phyloP scores from a whole-genome alignment of 805 yeast species.

The Nakazawaea anatomiae region DNA sequence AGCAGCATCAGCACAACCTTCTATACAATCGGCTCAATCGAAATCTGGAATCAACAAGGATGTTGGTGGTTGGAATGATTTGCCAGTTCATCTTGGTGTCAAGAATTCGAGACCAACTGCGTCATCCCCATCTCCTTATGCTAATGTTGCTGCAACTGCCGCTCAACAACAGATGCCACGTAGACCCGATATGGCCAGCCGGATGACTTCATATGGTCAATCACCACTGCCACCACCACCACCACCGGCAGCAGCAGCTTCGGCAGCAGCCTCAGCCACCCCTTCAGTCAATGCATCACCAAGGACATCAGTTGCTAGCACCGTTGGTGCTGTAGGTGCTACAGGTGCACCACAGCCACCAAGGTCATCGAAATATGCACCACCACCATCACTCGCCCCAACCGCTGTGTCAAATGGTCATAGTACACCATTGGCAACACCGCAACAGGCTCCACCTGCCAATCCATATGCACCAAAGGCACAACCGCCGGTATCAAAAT shows the following conservation, averaged over 20 bases:
- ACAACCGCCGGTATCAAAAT: constrained; percentile 7
- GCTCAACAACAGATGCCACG: constrained; percentile 7
- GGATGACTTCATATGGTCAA: constrained; percentile 18
- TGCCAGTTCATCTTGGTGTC: constrained; percentile 40
- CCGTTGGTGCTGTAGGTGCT: neutral
- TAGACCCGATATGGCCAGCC: constrained; percentile 16
- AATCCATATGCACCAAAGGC: constrained; percentile 33
- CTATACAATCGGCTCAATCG: neutral
- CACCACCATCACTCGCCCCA: constrained; percentile 15
- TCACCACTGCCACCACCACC: constrained; percentile 14
- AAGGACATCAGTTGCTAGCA: neutral
- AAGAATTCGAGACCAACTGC: constrained; percentile 32
- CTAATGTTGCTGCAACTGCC: constrained; percentile 18
- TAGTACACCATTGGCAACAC: constrained; percentile 1
- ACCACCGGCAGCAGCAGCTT: constrained; percentile 6
- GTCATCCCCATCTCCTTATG: constrained; percentile 18
- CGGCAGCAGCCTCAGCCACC: constrained; percentile 2
- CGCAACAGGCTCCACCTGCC: constrained; percentile 7
- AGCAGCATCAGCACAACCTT: neutral
- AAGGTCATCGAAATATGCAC: constrained; percentile 21
- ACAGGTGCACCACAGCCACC: constrained; percentile 12
- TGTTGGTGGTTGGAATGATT: constrained; percentile 69
- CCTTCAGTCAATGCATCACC: neutral
- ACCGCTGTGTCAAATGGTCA: constrained; percentile 1
- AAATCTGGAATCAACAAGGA: constrained; percentile 23